Evolutionary conservation across 2,329 filamentous ascomycete genomes (phyloP).

Genomic region (Zymoseptoria crescenta): DNA sequence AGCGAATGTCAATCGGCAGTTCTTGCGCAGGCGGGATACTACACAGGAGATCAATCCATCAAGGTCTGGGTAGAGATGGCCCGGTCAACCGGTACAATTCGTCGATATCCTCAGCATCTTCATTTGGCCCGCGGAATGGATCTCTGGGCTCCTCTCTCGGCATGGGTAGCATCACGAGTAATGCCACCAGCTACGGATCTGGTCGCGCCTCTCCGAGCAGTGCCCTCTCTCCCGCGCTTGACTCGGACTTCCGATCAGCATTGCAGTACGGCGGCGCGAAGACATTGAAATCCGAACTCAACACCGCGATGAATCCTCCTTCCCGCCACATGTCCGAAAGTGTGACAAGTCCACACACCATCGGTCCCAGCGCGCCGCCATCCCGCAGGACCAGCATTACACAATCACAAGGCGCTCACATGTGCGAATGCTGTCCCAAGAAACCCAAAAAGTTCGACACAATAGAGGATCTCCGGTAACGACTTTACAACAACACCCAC

Average conservation of each 20-base stretch:
- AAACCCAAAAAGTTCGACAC: slow-evolving; percentile 91
- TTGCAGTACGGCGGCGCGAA: slow-evolving; percentile 48
- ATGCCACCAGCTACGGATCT: slow-evolving; percentile 57
- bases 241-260: slow-evolving; percentile 46
- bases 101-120: slow-evolving; percentile 60
- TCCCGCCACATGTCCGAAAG: slow-evolving; percentile 35
- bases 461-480: slow-evolving; percentile 71
- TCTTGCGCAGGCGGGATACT: slow-evolving; percentile 42
- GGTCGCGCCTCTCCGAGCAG: slow-evolving; percentile 54
- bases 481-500: background rate
- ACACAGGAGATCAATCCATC: slow-evolving; percentile 48
- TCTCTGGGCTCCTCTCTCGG: slow-evolving; percentile 56
- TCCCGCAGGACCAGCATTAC: slow-evolving; percentile 43
- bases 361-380: slow-evolving; percentile 28
- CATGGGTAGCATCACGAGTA: slow-evolving; percentile 53
- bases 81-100: slow-evolving; percentile 49
- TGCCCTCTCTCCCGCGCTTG: slow-evolving; percentile 48
- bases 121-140: slow-evolving; percentile 50
- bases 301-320: slow-evolving; percentile 31
- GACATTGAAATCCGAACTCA: slow-evolving; percentile 37
- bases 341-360: slow-evolving; percentile 12
- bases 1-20: slow-evolving; percentile 38
- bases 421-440: slow-evolving; percentile 94
- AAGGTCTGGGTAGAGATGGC: slow-evolving; percentile 48
- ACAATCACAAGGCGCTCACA: slow-evolving; percentile 52